Evolutionary conservation across 306 rosid species (phyloP).

Genomic region (Trifolium repens): DNA sequence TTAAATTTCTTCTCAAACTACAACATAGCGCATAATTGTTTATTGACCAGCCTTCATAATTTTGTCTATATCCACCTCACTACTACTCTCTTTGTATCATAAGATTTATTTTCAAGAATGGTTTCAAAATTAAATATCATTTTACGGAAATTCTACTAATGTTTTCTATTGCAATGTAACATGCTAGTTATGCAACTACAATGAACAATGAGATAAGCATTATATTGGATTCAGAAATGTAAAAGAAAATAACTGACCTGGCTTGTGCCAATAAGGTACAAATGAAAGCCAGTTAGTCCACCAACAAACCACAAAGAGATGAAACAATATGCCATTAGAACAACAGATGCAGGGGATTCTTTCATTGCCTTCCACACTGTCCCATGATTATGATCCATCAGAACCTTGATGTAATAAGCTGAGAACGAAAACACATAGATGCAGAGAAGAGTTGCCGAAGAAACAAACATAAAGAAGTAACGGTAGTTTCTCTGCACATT

Average conservation of each 20-base stretch:
- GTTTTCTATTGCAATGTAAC: slow-evolving; percentile 5
- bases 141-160: neutral
- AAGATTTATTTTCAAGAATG: neutral
- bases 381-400: slow-evolving; percentile 67
- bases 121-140: slow-evolving; percentile 7
- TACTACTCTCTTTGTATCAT: slow-evolving; percentile 12
- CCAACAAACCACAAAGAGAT: slow-evolving; percentile 94
- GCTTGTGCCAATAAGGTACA: slow-evolving; percentile 85
- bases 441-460: slow-evolving; percentile 89
- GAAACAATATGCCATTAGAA: slow-evolving; percentile 83
- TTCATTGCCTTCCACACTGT: slow-evolving; percentile 92
- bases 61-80: slow-evolving; percentile 19
- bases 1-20: neutral
- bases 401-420: slow-evolving; percentile 81
- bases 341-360: slow-evolving; percentile 84
- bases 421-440: slow-evolving; percentile 82
- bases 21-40: slow-evolving; percentile 19
- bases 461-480: slow-evolving; percentile 87
- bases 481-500: slow-evolving; percentile 86
- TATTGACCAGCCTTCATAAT: slow-evolving; percentile 18
- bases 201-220: slow-evolving; percentile 25
- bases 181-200: slow-evolving; percentile 2
- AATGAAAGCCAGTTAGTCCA: slow-evolving; percentile 93
- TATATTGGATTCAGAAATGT: slow-evolving; percentile 39
- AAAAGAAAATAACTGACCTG: slow-evolving; percentile 66